A percentile compares a stretch with the other conserved stretches of the same genome.
Conservation (phyloP, 805 yeast species). For the Candida morakotiae region DNA sequence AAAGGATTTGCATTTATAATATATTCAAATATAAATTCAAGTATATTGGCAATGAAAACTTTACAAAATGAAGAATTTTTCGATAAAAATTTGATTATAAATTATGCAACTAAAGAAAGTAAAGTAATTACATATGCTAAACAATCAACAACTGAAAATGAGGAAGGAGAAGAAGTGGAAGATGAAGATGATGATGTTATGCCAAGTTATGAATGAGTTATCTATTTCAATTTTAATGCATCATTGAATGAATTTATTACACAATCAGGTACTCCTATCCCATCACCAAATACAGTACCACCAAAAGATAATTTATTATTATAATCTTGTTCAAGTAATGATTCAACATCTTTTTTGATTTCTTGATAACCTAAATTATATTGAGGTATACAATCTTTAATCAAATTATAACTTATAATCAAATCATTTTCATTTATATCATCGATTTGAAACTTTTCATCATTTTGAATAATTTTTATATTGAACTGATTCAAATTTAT, state of each 20-base stretch:
- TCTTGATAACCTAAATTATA: slow-evolving; percentile 66
- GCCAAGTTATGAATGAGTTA: slow-evolving; percentile 6
- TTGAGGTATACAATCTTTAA: slow-evolving; percentile 68
- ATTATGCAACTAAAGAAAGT: slow-evolving; percentile 29
- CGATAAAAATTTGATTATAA: slow-evolving; percentile 46
- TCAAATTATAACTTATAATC: slow-evolving; percentile 30
- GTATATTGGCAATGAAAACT: slow-evolving; percentile 47
- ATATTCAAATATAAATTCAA: slow-evolving; percentile 45
- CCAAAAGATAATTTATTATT: slow-evolving; percentile 58
- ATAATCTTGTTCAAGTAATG: slow-evolving; percentile 12
- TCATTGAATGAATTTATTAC: slow-evolving; percentile 58
- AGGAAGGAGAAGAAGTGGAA: slow-evolving; percentile 6
- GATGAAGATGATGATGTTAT: slow-evolving; percentile 6
- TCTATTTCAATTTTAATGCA: slow-evolving; percentile 33
- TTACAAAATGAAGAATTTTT: slow-evolving; percentile 48
- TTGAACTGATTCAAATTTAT: slow-evolving; percentile 15
- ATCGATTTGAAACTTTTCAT: slow-evolving; percentile 3
- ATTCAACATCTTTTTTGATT: slow-evolving; percentile 27
- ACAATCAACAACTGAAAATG: neutral
- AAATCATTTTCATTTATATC: slow-evolving; percentile 18
- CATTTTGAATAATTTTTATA: slow-evolving; percentile 17
- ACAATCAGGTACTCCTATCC: slow-evolving; percentile 89
- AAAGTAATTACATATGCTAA: slow-evolving; percentile 14
- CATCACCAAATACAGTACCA: slow-evolving; percentile 74
- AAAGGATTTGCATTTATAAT: slow-evolving; percentile 67